A percentile compares a stretch with the other conserved stretches of the same genome.
Evolutionary conservation across 2,329 filamentous ascomycete species (phyloP).

Genomic region (Ceratocystiopsis minuta): DNA sequence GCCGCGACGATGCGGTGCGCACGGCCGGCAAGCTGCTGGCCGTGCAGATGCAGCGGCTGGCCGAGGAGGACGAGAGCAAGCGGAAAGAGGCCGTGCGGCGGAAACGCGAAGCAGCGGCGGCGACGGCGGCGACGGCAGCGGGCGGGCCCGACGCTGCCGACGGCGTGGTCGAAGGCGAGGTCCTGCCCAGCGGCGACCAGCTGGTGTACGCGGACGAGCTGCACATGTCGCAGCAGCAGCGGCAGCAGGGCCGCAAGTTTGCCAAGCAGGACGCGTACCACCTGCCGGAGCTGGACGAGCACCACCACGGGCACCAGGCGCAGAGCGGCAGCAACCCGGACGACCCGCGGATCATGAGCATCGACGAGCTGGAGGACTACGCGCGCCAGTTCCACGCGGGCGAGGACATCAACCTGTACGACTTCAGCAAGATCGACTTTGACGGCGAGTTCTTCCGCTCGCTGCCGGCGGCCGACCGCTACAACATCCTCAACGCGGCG

Average conservation of each 20-base stretch:
- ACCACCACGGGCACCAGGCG: conserved; percentile 42
- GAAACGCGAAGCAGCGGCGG: neutral
- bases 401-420: conserved; percentile 80
- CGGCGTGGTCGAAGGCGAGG: conserved; percentile 39
- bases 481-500: conserved; percentile 94
- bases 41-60: conserved; percentile 80
- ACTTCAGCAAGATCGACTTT: conserved; percentile 98
- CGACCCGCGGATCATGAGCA: conserved; percentile 89
- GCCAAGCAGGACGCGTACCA: conserved; percentile 91
- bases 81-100: conserved; percentile 18
- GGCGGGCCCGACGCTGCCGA: conserved; percentile 16
- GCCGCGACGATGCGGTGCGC: conserved; percentile 77
- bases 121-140: conserved; percentile 22
- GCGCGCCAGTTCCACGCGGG: conserved; percentile 81
- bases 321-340: conserved; percentile 81
- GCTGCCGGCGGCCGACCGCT: conserved; percentile 73
- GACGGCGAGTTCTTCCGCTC: conserved; percentile 90
- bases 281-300: conserved; percentile 60
- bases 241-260: conserved; percentile 57
- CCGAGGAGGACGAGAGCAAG: conserved; percentile 65
- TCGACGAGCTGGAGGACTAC: conserved; percentile 87
- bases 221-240: conserved; percentile 61
- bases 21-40: conserved; percentile 86
- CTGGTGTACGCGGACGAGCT: conserved; percentile 86
- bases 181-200: conserved; percentile 46